Conservation (phyloP, 1,284 basidiomycete species). For the Ceratobasidium sp. region DNA sequence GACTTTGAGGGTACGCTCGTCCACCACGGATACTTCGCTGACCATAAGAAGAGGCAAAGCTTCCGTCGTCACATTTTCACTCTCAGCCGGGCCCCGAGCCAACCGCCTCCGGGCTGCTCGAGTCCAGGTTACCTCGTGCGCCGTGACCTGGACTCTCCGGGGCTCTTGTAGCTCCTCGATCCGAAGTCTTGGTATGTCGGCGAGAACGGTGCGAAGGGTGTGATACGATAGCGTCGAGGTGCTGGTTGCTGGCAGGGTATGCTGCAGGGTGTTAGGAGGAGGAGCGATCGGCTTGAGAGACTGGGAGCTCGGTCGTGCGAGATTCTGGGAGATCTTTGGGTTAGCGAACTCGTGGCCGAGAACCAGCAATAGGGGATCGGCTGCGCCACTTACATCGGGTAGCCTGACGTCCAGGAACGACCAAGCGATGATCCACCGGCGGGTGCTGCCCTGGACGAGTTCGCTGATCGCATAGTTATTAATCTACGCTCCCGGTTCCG, state of each 20-base stretch:
- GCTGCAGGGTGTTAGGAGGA: conserved; percentile 66
- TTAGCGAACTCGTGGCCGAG: conserved; percentile 34
- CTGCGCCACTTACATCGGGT: conserved; percentile 74
- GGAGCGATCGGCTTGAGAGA: conserved; percentile 66
- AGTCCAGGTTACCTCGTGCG: conserved; percentile 44
- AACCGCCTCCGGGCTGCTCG: conserved; percentile 39
- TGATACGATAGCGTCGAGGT: conserved; percentile 50
- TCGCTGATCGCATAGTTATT: conserved; percentile 88
- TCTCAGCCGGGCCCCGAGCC: conserved; percentile 44
- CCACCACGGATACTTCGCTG: conserved; percentile 45
- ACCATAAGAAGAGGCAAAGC: conserved; percentile 48
- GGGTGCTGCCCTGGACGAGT: conserved; percentile 86
- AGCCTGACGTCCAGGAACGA: conserved; percentile 74
- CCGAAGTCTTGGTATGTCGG: conserved; percentile 45
- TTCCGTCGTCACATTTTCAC: conserved; percentile 50
- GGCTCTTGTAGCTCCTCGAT: conserved; percentile 44
- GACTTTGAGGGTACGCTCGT: conserved; percentile 59
- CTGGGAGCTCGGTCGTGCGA: conserved; percentile 64
- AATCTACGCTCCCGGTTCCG: conserved; percentile 63
- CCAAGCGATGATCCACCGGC: conserved; percentile 92
- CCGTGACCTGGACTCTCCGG: conserved; percentile 34
- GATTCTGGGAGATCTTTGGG: conserved; percentile 57
- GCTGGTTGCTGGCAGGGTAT: conserved; percentile 54
- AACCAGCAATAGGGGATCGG: conserved; percentile 4
- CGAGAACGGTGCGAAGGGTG: neutral